Base-by-base conservation (phyloP, 495 filamentous ascomycete genomes). In the Daldinia decipiens region DNA sequence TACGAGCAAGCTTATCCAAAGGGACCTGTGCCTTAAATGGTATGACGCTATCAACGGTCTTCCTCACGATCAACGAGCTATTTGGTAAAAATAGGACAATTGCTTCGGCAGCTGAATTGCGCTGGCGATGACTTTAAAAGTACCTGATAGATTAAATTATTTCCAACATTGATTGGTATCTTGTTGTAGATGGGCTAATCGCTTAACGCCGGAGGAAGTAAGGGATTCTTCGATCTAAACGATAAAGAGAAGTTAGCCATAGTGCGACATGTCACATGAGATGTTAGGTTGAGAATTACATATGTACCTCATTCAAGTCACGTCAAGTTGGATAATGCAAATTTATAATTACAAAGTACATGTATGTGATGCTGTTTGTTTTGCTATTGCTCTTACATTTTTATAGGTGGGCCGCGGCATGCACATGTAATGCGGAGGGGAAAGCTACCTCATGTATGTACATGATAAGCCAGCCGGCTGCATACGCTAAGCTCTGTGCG, bases 401-500 rank as follows among this genome's bases (percentile, higher is more conserved):
- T 52, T 29, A 11, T 52, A 12, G 4, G 26, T 15, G 26, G 50
- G 26, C 13, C 32, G 11, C 31, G 54, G 54, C 5, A 24, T 47
- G n/a, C 17, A 40, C 39, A 40, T 40, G 39, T 5, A 40, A 40
- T 40, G 39, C n/a, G 43, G 43, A 47, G 43, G 43, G 43, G 43
- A 47, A 21, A 47, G 7, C 17, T 21, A 24, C n/a, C n/a, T n/a
- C n/a, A n/a, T n/a, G n/a, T n/a, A n/a, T n/a, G n/a, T n/a, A n/a
- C 43, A 47, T 17, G 19, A 21, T 9, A 19, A 47, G n/a, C 6
- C 29, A 31, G 29, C 39, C 15, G 39, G 40, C 8, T 17, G 54
- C 53, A 55, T 51, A n/a, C 4, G 24, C 24, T 15, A 52, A 47
- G 40, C 40, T 47, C n/a, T 47, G 40, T 21, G 40, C 40, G n/a